Evolutionary conservation across 179 eudicot genomes (phyloP).

Genomic region (Camellia oleifera): DNA sequence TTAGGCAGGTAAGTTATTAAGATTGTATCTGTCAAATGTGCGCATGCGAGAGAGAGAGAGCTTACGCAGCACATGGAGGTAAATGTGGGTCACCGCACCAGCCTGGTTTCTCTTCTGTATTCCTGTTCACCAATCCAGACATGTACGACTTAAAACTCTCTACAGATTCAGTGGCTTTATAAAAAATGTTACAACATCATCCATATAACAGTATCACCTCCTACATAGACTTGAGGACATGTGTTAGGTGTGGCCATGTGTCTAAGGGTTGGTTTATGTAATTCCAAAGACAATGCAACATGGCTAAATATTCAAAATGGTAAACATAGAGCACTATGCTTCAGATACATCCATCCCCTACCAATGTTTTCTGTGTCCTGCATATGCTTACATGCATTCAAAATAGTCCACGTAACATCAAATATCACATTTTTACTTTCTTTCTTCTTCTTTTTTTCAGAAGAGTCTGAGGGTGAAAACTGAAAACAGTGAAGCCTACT

Average conservation of each 20-base stretch:
- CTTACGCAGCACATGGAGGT: slow-evolving; percentile 98
- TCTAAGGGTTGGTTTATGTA: background rate
- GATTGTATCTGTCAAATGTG: background rate
- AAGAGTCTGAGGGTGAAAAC: too few relatives aligned
- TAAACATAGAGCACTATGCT: background rate
- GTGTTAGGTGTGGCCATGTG: background rate
- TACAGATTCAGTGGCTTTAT: background rate
- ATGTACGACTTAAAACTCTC: slow-evolving; percentile 12
- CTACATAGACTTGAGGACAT: background rate
- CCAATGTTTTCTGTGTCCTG: background rate
- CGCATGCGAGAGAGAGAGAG: too few relatives aligned
- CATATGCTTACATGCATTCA: background rate
- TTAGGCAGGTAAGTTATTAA: background rate
- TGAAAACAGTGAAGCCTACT: slow-evolving; percentile 43
- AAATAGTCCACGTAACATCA: background rate
- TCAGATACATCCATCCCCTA: background rate
- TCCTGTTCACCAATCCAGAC: slow-evolving; percentile 45
- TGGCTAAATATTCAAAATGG: background rate
- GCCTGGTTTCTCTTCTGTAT: slow-evolving; percentile 90
- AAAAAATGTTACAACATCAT: background rate
- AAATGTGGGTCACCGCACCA: slow-evolving; percentile 87
- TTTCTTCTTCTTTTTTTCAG: too few relatives aligned
- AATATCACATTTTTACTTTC: background rate
- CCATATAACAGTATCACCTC: background rate
- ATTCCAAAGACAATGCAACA: background rate